Evolutionary conservation across 768 basidiomycete species (phyloP).

Genomic region (Boletus vinaceobasis): DNA sequence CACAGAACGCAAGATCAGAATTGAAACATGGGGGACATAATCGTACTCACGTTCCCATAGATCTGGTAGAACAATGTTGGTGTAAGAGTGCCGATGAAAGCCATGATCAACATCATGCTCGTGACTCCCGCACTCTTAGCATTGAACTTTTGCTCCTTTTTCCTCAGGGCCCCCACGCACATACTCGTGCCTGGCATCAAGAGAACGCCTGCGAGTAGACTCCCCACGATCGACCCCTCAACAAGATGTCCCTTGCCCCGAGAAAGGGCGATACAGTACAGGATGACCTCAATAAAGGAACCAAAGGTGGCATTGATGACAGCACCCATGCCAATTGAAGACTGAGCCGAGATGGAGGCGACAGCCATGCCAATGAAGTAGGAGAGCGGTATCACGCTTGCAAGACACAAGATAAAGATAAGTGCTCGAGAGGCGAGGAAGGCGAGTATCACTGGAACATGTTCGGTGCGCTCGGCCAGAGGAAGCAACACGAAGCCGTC

Average conservation of each 20-base stretch:
- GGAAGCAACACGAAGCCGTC: constrained; percentile 83
- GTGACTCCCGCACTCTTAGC: constrained; percentile 99
- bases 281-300: constrained; percentile 94
- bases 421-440: constrained; percentile 69
- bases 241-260: constrained; percentile 91
- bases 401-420: constrained; percentile 81
- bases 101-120: constrained; percentile 99
- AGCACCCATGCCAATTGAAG: constrained; percentile 98
- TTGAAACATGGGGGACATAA: neutral
- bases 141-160: constrained; percentile 98
- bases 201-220: constrained; percentile 90
- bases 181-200: constrained; percentile 97
- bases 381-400: constrained; percentile 92
- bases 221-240: constrained; percentile 95
- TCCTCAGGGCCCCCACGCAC: constrained; percentile 82
- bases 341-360: constrained; percentile 97
- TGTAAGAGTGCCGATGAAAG: constrained; percentile 91
- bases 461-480: constrained; percentile 59
- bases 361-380: constrained; percentile 99
- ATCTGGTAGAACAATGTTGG: constrained; percentile 98
- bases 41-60: constrained; percentile 82
- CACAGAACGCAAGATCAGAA: constrained; percentile 15
- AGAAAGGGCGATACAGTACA: constrained; percentile 88
- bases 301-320: constrained; percentile 99
- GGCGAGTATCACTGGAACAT: constrained; percentile 61